A percentile compares a stretch with the other conserved stretches of the same genome.
Evolutionary conservation across 78 protist species (phyloP).

Genomic region (Chrysochromulina parva): DNA sequence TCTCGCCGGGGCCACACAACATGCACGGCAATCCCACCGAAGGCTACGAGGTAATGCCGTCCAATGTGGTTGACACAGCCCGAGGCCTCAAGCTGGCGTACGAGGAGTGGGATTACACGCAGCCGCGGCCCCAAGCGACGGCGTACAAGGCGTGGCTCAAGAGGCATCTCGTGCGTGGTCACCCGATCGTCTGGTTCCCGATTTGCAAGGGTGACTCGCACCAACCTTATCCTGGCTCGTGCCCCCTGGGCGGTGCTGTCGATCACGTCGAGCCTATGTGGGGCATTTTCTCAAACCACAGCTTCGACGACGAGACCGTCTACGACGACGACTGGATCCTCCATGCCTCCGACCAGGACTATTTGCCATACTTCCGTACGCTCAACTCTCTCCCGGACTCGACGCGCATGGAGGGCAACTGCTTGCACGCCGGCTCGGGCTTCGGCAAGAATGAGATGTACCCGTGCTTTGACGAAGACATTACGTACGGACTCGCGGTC

Average conservation of each 20-base stretch:
- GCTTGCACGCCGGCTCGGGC: background rate
- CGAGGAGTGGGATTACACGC: constrained; percentile 15
- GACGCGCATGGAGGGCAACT: background rate
- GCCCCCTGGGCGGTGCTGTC: background rate
- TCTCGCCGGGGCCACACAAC: background rate
- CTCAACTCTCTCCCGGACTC: background rate
- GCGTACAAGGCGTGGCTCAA: constrained; percentile 11
- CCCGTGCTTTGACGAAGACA: constrained; percentile 12
- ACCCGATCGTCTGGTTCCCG: constrained; percentile 4
- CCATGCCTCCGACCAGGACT: constrained; percentile 16
- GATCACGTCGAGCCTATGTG: background rate
- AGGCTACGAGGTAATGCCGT: background rate
- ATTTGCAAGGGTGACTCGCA: background rate
- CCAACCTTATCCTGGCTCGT: background rate
- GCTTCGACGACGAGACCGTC: background rate
- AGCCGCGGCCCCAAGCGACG: background rate
- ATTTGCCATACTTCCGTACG: background rate
- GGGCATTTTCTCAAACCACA: background rate
- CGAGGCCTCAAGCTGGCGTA: background rate
- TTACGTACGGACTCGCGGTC: constrained; percentile 18
- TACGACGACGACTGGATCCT: constrained; percentile 19
- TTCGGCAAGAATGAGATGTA: constrained; percentile 17
- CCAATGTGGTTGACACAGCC: background rate
- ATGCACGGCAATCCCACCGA: background rate
- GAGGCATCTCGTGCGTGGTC: background rate